phyloP scores from a whole-genome alignment of 371 early-diverging fungal species.

The Mortierella sp. region DNA sequence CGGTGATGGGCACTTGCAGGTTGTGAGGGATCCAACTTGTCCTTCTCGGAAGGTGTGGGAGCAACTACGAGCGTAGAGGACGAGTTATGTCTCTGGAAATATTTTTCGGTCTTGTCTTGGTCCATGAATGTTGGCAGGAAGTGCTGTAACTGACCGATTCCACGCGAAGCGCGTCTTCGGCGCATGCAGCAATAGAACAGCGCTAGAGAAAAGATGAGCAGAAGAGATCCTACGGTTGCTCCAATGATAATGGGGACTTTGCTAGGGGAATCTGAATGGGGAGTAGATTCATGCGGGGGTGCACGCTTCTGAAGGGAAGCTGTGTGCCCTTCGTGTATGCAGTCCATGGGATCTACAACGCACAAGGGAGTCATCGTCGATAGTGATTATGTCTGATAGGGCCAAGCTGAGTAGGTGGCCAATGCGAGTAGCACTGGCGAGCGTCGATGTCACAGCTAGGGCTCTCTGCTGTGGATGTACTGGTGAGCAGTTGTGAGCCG shows the following conservation, averaged over 20 bases:
- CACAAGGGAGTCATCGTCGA: neutral
- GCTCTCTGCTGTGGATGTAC: too few species aligned
- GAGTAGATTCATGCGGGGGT: conserved; percentile 9
- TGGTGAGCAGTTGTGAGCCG: too few species aligned
- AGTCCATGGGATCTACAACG: conserved; percentile 41
- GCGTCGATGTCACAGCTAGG: neutral
- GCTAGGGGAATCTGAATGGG: neutral
- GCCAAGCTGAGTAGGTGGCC: neutral
- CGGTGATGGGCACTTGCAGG: conserved; percentile 40
- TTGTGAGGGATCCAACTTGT: conserved; percentile 2
- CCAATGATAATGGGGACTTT: conserved; percentile 17
- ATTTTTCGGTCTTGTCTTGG: conserved; percentile 47
- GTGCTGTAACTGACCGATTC: conserved; percentile 45
- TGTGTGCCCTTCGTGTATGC: conserved; percentile 15
- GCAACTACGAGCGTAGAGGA: conserved; percentile 23
- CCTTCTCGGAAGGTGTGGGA: neutral
- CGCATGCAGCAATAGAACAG: conserved; percentile 40
- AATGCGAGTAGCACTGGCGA: neutral
- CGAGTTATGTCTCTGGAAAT: conserved; percentile 32
- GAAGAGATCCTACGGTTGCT: conserved; percentile 21
- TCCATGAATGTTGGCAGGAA: conserved; percentile 54
- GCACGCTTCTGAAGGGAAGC: conserved; percentile 32
- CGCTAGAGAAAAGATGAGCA: conserved; percentile 23
- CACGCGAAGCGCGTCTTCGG: conserved; percentile 37
- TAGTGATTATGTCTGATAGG: conserved; percentile 11